Conservation (phyloP, 2,329 filamentous ascomycete species). For the Biscogniauxia marginata region DNA sequence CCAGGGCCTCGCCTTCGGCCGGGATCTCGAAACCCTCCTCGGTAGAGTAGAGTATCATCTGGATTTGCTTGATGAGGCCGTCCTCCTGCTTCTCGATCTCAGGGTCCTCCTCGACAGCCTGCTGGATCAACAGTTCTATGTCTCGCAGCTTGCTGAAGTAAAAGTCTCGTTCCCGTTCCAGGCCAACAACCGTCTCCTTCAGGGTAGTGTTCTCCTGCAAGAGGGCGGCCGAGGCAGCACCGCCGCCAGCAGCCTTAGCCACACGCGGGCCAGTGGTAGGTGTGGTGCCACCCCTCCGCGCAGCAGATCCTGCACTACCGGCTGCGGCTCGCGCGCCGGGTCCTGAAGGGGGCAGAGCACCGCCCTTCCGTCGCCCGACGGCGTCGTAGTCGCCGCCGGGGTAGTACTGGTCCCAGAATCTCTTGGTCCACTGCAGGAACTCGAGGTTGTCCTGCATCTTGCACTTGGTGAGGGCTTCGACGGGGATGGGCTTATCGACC, state of each 20-base stretch:
- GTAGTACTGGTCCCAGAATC: slow-evolving; percentile 97
- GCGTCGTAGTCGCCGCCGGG: slow-evolving; percentile 97
- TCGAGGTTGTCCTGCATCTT: slow-evolving; percentile 99
- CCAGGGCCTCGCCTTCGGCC: slow-evolving; percentile 67
- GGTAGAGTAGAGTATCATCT: slow-evolving; percentile 94
- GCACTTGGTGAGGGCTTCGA: slow-evolving; percentile 89
- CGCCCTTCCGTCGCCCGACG: slow-evolving; percentile 77
- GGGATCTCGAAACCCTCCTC: slow-evolving; percentile 93
- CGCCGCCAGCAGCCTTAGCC: slow-evolving; percentile 37
- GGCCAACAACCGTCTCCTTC: slow-evolving; percentile 91
- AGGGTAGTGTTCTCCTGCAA: slow-evolving; percentile 83
- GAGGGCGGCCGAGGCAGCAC: slow-evolving; percentile 67
- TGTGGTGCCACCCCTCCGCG: slow-evolving; percentile 56
- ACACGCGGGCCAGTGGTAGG: slow-evolving; percentile 56
- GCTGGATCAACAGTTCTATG: slow-evolving; percentile 92
- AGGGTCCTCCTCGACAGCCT: slow-evolving; percentile 87
- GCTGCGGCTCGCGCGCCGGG: slow-evolving; percentile 37
- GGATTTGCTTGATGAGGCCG: slow-evolving; percentile 90
- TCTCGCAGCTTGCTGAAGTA: slow-evolving; percentile 99
- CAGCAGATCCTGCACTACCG: slow-evolving; percentile 50
- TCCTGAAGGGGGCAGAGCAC: slow-evolving; percentile 54
- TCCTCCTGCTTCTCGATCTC: slow-evolving; percentile 93
- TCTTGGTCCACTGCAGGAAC: slow-evolving; percentile 95
- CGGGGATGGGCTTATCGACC: slow-evolving; percentile 86
- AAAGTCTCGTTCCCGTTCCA: slow-evolving; percentile 96